Evolutionary conservation across 768 basidiomycete species (phyloP).

Genomic region (Psilocybe sp.): DNA sequence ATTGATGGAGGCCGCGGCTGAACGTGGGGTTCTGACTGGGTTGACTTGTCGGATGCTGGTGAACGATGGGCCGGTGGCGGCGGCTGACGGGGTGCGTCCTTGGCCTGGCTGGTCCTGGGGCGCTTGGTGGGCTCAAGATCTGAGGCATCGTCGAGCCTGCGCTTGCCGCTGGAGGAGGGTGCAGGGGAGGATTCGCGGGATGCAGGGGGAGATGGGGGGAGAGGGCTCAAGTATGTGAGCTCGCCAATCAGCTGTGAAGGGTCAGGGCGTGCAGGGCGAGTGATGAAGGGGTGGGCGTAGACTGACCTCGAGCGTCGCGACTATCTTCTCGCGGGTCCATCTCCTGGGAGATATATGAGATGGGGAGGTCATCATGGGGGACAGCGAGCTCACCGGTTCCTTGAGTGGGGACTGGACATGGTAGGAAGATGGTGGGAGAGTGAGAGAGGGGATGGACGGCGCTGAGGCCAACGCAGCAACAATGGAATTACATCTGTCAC

Average conservation of each 20-base stretch:
- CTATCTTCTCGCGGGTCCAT: slow-evolving; percentile 50
- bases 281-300: slow-evolving; percentile 3
- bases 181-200: slow-evolving; percentile 48
- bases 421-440: slow-evolving; percentile 15
- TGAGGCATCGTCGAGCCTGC: slow-evolving; percentile 39
- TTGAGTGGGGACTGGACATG: slow-evolving; percentile 18
- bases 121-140: slow-evolving; percentile 46
- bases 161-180: slow-evolving; percentile 35
- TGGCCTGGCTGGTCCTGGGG: slow-evolving; percentile 34
- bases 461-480: slow-evolving; percentile 36
- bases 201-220: slow-evolving; percentile 51
- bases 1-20: slow-evolving; percentile 23
- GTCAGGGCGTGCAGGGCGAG: slow-evolving; percentile 10
- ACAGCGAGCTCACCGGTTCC: slow-evolving; percentile 32
- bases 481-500: slow-evolving; percentile 33
- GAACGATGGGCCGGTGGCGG: slow-evolving; percentile 22
- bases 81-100: slow-evolving; percentile 24
- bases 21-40: slow-evolving; percentile 12
- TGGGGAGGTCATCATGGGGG: slow-evolving; percentile 15
- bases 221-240: slow-evolving; percentile 39
- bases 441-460: slow-evolving; percentile 31
- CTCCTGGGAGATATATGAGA: slow-evolving; percentile 30
- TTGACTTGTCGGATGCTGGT: neutral
- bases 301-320: slow-evolving; percentile 44
- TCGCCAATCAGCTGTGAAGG: slow-evolving; percentile 37